Percentiles rank a stretch among this genome's conserved stretches.
phyloP scores from a whole-genome alignment of 2,329 filamentous ascomycete species.

The Neoarthrinium moseri region DNA sequence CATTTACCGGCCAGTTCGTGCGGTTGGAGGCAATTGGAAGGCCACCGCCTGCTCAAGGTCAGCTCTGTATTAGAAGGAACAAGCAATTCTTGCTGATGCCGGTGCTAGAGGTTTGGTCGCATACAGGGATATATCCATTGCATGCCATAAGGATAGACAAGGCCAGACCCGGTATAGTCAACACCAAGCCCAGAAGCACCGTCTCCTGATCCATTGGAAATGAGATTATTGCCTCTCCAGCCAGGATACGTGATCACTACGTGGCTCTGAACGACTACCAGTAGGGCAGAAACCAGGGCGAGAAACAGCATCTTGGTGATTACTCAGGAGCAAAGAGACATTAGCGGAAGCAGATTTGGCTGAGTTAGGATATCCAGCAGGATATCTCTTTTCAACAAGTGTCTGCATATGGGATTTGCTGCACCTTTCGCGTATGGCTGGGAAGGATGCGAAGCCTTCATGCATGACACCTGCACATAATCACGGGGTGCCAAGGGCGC shows the following conservation, averaged over 20 bases:
- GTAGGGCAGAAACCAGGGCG: no score
- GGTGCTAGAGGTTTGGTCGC: neutral
- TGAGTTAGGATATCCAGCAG: no score
- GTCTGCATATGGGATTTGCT: no score
- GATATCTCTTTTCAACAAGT: no score
- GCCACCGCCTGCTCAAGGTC: conserved; percentile 45
- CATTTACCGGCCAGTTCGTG: conserved; percentile 67
- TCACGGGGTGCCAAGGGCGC: no score
- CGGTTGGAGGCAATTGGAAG: conserved; percentile 64
- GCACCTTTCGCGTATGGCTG: no score
- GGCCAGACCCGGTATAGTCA: neutral
- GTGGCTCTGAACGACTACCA: conserved; percentile 31
- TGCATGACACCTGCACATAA: no score
- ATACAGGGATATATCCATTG: conserved; percentile 69
- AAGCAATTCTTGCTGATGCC: neutral
- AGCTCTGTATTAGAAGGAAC: neutral
- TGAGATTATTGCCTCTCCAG: conserved; percentile 65
- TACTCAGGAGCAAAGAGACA: no score
- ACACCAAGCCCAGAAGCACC: conserved; percentile 4
- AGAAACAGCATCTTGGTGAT: no score
- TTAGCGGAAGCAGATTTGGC: no score
- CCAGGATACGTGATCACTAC: conserved; percentile 63
- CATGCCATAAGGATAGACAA: conserved; percentile 62
- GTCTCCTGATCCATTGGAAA: conserved; percentile 39
- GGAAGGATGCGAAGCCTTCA: no score